Evolutionary conservation across 441 rosid genomes (phyloP).

Genomic region (Erodium moschatum): DNA sequence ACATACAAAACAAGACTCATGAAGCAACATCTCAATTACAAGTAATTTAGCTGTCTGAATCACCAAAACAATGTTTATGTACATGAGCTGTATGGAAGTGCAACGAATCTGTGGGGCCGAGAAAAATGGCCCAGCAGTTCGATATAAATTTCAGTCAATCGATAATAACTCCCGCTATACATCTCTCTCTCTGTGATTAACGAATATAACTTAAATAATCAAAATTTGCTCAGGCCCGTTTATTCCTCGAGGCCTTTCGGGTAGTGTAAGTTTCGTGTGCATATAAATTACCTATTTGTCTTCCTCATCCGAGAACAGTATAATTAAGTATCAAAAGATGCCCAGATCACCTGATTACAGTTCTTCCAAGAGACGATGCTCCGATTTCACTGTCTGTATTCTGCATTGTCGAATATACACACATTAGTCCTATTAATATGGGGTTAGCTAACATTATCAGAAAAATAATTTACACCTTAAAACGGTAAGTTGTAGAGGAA

Average conservation of each 20-base stretch:
- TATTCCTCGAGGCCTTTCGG: not conserved
- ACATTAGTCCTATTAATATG: not conserved
- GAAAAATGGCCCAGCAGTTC: not conserved
- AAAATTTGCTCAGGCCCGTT: slow-evolving; percentile 4
- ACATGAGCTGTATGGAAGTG: not conserved
- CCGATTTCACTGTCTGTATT: slow-evolving; percentile 81
- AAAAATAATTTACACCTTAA: not conserved
- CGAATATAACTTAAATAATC: slow-evolving; percentile 5
- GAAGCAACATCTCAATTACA: not conserved
- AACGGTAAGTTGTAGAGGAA: not conserved
- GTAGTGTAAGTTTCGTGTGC: not conserved
- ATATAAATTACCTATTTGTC: not conserved
- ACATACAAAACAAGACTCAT: too few species aligned
- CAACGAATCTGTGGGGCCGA: not conserved
- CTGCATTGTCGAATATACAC: slow-evolving; percentile 31
- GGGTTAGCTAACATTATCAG: not conserved
- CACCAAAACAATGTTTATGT: not conserved
- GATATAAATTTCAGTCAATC: too few species aligned
- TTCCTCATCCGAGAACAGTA: not conserved
- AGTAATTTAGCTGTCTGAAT: not conserved
- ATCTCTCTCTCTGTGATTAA: slow-evolving; percentile 13
- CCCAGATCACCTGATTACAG: slow-evolving; percentile 49
- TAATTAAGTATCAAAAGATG: not conserved
- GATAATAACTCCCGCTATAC: slow-evolving; percentile 11
- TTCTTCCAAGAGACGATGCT: slow-evolving; percentile 69